Conservation (phyloP, 345 rosid species). For the Linum tenue region DNA sequence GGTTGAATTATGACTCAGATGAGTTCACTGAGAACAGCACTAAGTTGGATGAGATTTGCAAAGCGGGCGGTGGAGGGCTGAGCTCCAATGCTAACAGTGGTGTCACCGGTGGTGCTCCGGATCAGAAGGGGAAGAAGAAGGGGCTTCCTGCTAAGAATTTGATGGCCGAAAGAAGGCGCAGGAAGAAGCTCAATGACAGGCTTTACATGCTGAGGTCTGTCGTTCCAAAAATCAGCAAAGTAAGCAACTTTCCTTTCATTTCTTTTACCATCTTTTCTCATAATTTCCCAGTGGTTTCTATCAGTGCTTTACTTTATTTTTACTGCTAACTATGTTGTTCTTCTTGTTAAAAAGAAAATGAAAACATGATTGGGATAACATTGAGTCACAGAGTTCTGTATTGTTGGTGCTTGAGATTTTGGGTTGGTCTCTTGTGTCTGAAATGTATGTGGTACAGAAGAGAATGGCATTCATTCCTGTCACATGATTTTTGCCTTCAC, state of each 20-base stretch:
- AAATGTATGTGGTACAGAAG: neutral
- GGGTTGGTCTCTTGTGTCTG: constrained; percentile 6
- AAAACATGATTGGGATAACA: neutral
- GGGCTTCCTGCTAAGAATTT: constrained; percentile 63
- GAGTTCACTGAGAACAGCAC: constrained; percentile 34
- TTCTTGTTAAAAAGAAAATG: neutral
- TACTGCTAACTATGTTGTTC: no score
- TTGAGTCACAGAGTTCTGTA: neutral
- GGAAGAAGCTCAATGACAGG: constrained; percentile 59
- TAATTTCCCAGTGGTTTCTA: constrained; percentile 18
- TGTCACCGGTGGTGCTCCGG: constrained; percentile 26
- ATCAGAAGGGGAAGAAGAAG: constrained; percentile 44
- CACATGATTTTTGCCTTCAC: constrained; percentile 15
- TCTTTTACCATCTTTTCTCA: neutral
- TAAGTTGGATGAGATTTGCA: constrained; percentile 32
- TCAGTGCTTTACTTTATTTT: no score
- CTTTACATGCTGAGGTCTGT: constrained; percentile 85
- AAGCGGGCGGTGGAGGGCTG: constrained; percentile 32
- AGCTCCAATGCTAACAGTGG: constrained; percentile 36
- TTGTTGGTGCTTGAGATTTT: neutral
- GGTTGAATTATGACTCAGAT: constrained; percentile 48
- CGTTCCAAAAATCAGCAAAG: constrained; percentile 98
- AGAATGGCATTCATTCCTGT: constrained; percentile 15
- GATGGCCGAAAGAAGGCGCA: constrained; percentile 64
- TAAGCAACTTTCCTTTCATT: constrained; percentile 25